Percentiles rank a stretch among this genome's conserved stretches.
Conservation (phyloP, 192 early-diverging fungal species). For the Umbelopsis ramanniana region DNA sequence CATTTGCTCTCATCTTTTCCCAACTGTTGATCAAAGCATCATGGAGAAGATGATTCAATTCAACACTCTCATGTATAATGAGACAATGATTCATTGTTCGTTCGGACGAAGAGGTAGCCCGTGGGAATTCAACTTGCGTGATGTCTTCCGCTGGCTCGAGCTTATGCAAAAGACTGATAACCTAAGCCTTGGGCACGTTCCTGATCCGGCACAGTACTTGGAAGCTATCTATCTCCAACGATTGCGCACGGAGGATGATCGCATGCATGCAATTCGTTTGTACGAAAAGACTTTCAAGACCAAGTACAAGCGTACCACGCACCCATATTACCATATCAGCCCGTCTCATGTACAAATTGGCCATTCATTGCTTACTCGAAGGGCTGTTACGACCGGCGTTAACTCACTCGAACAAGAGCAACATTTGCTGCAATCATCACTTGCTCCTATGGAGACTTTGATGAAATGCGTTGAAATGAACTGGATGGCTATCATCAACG, state of each 20-base stretch:
- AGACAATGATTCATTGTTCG: constrained; percentile 75
- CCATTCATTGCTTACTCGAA: constrained; percentile 60
- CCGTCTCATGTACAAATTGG: constrained; percentile 62
- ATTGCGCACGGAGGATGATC: constrained; percentile 84
- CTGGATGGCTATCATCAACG: constrained; percentile 93
- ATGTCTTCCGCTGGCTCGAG: constrained; percentile 94
- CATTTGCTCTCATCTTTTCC: constrained; percentile 67
- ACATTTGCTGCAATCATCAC: constrained; percentile 67
- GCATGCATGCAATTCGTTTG: constrained; percentile 57
- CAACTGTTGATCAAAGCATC: constrained; percentile 51
- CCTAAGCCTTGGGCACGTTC: constrained; percentile 38
- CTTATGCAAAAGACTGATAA: constrained; percentile 59
- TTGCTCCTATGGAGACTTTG: constrained; percentile 74
- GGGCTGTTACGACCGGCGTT: constrained; percentile 28
- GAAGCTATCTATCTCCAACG: constrained; percentile 88
- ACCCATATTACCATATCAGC: constrained; percentile 57
- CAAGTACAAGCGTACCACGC: constrained; percentile 38
- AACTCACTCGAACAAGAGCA: constrained; percentile 52
- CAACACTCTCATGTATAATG: constrained; percentile 84
- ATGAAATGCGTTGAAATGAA: constrained; percentile 87
- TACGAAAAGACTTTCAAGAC: constrained; percentile 61
- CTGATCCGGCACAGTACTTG: constrained; percentile 69
- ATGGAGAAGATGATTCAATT: constrained; percentile 74
- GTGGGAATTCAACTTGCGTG: constrained; percentile 99
- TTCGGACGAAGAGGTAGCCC: constrained; percentile 83